These are phyloP conservation scores for Thelonectria olida DNA, from an alignment of 2,329 filamentous ascomycete species.

Conservation along the genomic window DNA sequence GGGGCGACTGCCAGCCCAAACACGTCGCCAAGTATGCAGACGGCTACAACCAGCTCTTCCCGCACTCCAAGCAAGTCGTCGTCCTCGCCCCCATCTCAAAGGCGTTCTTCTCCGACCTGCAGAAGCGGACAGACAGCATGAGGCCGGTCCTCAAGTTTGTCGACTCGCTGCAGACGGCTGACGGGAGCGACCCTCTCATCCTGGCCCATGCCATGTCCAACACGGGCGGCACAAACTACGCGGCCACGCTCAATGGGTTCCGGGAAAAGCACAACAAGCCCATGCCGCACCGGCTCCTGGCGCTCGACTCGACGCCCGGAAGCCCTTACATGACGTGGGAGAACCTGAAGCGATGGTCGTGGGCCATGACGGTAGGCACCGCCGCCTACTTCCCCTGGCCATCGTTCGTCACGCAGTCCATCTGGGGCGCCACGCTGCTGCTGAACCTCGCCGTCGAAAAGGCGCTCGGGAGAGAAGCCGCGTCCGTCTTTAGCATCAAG, in stretches of 20 bases:
- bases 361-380: conserved; percentile 61
- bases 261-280: conserved; percentile 46
- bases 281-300: conserved; percentile 58
- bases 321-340: conserved; percentile 51
- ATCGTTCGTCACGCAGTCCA: conserved; percentile 54
- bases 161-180: conserved; percentile 20
- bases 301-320: conserved; percentile 64
- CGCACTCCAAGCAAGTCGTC: conserved; percentile 59
- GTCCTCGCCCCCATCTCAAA: conserved; percentile 60
- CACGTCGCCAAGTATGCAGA: conserved; percentile 65
- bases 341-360: conserved; percentile 60
- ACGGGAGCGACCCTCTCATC: conserved; percentile 44
- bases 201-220: conserved; percentile 67
- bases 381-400: conserved; percentile 59
- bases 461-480: conserved; percentile 50
- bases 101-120: conserved; percentile 54
- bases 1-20: conserved; percentile 65
- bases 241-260: conserved; percentile 59
- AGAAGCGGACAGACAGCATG: conserved; percentile 56
- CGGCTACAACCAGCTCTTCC: conserved; percentile 61
- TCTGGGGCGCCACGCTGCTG: conserved; percentile 57
- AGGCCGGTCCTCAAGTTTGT: conserved; percentile 52
- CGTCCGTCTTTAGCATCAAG: conserved; percentile 50
- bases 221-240: conserved; percentile 64
- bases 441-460: conserved; percentile 47